phyloP scores from a whole-genome alignment of 2,329 filamentous ascomycete species.

The Chaetomium sp. region DNA sequence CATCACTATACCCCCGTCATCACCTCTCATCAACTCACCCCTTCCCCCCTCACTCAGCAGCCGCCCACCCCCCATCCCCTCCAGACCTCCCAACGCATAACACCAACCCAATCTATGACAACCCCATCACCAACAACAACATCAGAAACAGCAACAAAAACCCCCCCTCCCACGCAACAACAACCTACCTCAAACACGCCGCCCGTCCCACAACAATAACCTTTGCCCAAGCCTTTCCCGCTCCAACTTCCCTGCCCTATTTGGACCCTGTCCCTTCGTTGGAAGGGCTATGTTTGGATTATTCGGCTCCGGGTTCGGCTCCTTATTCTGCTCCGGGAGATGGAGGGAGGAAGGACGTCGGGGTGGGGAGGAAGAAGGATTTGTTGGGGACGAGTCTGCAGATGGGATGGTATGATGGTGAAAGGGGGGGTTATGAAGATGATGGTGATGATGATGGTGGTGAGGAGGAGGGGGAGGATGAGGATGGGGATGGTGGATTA shows the following conservation, averaged over 20 bases:
- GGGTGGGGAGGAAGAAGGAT: too few relatives aligned
- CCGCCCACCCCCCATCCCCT: not conserved
- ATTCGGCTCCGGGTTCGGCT: not conserved
- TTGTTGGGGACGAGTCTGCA: too few relatives aligned
- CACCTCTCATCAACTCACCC: not conserved
- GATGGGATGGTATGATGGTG: not conserved
- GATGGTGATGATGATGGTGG: not conserved
- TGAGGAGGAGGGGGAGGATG: not conserved
- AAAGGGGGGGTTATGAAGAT: not conserved
- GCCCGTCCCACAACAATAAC: not conserved
- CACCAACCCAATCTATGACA: not conserved
- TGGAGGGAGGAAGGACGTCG: too few relatives aligned
- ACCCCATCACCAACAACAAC: not conserved
- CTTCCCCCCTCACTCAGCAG: not conserved
- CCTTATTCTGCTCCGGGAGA: too few relatives aligned
- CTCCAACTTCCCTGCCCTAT: not conserved
- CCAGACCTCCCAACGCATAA: not conserved
- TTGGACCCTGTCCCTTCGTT: not conserved
- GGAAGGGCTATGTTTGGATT: constrained; percentile 1
- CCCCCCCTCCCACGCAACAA: not conserved
- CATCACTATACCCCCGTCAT: not conserved
- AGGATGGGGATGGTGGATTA: not conserved
- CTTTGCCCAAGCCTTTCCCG: constrained; percentile 5
- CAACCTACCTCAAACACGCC: constrained; percentile 6
- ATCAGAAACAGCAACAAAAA: not conserved